phyloP scores from a whole-genome alignment of 331 rosid genomes.

The Rhamnella rubrinervis region DNA sequence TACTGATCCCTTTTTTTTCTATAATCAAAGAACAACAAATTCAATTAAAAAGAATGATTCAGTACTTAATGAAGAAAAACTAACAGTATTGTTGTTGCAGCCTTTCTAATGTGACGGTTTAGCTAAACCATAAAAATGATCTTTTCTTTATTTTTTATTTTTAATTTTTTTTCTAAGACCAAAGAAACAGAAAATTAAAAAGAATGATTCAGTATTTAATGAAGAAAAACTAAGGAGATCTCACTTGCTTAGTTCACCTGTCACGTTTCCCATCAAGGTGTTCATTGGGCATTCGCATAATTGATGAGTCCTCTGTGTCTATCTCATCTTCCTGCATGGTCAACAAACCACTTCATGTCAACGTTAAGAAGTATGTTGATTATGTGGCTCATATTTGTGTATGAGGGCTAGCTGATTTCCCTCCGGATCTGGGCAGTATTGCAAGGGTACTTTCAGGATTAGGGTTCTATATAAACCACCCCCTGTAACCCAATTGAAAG shows the following conservation, averaged over 20 bases:
- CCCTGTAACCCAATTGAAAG: no score
- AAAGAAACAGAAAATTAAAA: neutral
- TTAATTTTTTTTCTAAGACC: neutral
- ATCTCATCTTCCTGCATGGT: slow-evolving; percentile 67
- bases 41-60: no score
- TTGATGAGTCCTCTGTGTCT: slow-evolving; percentile 41
- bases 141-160: no score
- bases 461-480: no score
- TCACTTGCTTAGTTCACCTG: slow-evolving; percentile 99
- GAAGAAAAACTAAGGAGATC: slow-evolving; percentile 62
- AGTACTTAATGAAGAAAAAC: no score
- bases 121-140: neutral
- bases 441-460: no score
- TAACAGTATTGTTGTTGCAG: no score
- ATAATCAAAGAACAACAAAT: no score
- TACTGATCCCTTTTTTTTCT: no score
- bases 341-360: slow-evolving; percentile 21
- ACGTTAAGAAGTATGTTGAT: slow-evolving; percentile 1
- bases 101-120: neutral
- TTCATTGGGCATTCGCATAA: slow-evolving; percentile 48
- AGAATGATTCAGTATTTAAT: neutral
- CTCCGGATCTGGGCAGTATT: no score
- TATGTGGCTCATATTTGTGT: no score
- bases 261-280: slow-evolving; percentile 66
- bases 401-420: no score